Evolutionary conservation across 2,329 filamentous ascomycete genomes (phyloP).

Genomic region (Ceratocystis variospora): DNA sequence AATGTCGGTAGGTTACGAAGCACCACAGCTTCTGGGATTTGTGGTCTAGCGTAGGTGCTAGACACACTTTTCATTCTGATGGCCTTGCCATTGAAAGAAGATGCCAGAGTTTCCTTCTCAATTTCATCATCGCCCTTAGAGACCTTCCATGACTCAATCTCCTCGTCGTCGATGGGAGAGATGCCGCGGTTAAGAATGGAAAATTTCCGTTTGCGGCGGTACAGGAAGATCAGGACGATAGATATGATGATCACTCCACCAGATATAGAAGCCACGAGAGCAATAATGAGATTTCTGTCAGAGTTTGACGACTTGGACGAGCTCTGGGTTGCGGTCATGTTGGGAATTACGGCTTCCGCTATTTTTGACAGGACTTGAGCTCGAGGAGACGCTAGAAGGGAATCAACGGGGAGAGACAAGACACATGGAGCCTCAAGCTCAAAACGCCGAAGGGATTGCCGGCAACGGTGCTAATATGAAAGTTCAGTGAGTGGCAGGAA

Average conservation of each 20-base stretch:
- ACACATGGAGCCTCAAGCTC: slow-evolving; percentile 5
- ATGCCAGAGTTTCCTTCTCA: slow-evolving; percentile 23
- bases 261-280: slow-evolving; percentile 38
- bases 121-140: slow-evolving; percentile 23
- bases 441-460: background rate
- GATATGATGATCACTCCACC: slow-evolving; percentile 28
- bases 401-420: background rate
- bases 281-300: slow-evolving; percentile 35
- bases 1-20: background rate
- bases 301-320: slow-evolving; percentile 16
- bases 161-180: slow-evolving; percentile 50
- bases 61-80: background rate
- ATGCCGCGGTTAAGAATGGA: slow-evolving; percentile 41
- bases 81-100: background rate
- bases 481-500: background rate
- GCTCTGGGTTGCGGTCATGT: background rate
- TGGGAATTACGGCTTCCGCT: background rate
- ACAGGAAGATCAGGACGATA: slow-evolving; percentile 27
- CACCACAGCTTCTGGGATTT: background rate
- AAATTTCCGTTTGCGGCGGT: slow-evolving; percentile 28
- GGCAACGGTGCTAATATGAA: background rate
- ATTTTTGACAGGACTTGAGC: background rate
- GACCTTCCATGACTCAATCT: slow-evolving; percentile 50
- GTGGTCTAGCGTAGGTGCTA: background rate
- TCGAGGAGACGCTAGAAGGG: background rate